Base-by-base conservation (phyloP, 306 rosid species). In the Dalbergia oliveri region DNA sequence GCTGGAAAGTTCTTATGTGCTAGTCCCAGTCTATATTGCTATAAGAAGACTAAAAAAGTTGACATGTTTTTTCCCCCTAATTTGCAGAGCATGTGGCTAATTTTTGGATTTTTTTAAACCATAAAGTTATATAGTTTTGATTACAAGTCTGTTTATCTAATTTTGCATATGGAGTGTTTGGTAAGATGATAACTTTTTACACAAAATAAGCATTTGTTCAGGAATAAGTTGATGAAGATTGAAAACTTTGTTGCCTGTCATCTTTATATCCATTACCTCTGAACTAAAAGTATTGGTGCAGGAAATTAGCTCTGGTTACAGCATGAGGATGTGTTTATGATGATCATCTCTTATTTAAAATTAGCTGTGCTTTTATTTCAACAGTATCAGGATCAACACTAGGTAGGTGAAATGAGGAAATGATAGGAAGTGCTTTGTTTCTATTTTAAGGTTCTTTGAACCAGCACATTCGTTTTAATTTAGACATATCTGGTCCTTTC, bases 371-470 rank as follows among this genome's bases (percentile, higher is more conserved):
- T 76, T 85, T 75, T 26, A 23, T 78, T 66, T 79, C 62, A 41
- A 31, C 43, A 15, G 54, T 69, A 19, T 76, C 23, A 65, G 44
- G 26, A 59, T 47, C 64, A 72, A 21, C 44, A 47, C 66, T 47
- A 45, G 75, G 45, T 78, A 49, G 31, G 72, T 31, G 23, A 15
- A 26, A 26, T 26, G 31, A 1, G 31, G 31, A 26, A 26, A 26
- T 2, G 31, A 26, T 26, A 18, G 66, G 53, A 45, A 23, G 19
- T 79, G 35, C 33, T 64, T 77, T 37, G 51, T 69, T 71, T 76
- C 31, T 54, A 76, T 59, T 19, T 77, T 37, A 60, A 81, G 74
- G 23, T 72, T 75, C 84, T 69, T 61, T 63, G 59, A 80, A 72
- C 54, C 76, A 13, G 45, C 39, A 39, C 43, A 57, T 57, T 64